Evolutionary conservation across 83 land plant species (phyloP), one percentile per base, ranked within the genome.

Genomic region (Diphasiastrum complanatum): DNA sequence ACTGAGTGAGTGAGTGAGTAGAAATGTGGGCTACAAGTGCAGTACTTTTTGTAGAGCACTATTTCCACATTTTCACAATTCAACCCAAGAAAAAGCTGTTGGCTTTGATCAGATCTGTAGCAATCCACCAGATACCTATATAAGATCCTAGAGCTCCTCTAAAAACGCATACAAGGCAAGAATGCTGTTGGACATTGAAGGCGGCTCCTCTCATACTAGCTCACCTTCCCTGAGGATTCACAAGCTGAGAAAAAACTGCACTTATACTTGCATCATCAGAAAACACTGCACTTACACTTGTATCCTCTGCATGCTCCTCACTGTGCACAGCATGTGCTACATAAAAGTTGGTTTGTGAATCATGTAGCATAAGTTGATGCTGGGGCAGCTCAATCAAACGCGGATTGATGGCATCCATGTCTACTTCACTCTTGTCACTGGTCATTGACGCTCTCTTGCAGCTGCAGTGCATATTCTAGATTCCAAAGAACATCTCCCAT

Each of bases 401-500:
- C 11, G 77, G 46, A n/a, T 14, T 23, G 5, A 19, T 41, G 36
- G 75, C 27, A 27, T 52, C 80, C 32, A 78, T 52, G 2, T 73
- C 78, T 6, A 71, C 63, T 41, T 82, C 83, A 32, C 78, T 81
- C n/a, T 75, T 75, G 14, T 79, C 83, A 50, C 52, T 76, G 12
- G 64, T 74, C 32, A 76, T 79, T 3, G 86, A 77, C 2, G 85
- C n/a, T 76, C 60, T 86, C 92, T 51, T 86, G 89, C n/a, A 86
- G 85, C 67, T 84, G 88, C 11, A 81, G 75, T 19, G 83, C 85
- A 58, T 78, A 84, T 60, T 87, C 92, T 5, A 87, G 64, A 30
- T 83, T 86, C 91, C 88, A 86, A 27, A 86, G 67, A 19, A 86
- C 88, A 60, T 83, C 87, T 47, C 89, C 92, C 92, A 87, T 87